Conservation (phyloP, 441 rosid genomes). For the California macrophylla region DNA sequence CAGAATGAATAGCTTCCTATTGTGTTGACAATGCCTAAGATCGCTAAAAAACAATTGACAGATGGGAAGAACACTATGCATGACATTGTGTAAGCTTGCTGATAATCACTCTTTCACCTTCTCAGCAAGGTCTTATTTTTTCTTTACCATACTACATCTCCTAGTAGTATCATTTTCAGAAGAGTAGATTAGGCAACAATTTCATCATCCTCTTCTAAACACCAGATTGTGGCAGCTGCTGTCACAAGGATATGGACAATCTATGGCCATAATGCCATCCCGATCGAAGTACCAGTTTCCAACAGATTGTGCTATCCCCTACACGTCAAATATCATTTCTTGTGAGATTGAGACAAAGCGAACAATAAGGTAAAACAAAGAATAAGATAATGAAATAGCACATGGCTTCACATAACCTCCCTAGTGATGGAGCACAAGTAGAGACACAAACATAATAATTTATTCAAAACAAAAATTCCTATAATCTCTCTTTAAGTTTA, state of each 20-base stretch:
- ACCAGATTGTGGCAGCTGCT: conserved; percentile 11
- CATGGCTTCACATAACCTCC: too few relatives aligned
- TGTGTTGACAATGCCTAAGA: background rate
- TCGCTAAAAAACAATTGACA: background rate
- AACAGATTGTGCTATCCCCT: conserved; percentile 89
- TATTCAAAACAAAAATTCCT: too few relatives aligned
- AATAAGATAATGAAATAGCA: background rate
- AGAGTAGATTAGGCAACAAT: background rate
- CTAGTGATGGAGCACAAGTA: background rate
- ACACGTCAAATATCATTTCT: conserved; percentile 21
- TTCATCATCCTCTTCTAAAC: conserved; percentile 29
- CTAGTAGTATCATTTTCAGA: background rate
- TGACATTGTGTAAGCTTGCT: conserved; percentile 4
- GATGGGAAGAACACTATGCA: background rate
- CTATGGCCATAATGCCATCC: conserved; percentile 47
- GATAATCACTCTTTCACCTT: conserved; percentile 1
- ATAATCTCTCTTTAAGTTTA: background rate
- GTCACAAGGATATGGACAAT: conserved; percentile 39
- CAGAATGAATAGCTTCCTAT: conserved; percentile 7
- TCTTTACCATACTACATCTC: background rate
- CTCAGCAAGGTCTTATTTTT: conserved; percentile 2
- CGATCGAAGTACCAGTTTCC: conserved; percentile 96
- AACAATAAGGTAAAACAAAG: background rate
- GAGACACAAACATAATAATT: background rate
- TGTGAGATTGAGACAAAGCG: conserved; percentile 23